These are phyloP conservation scores for Phellinidium pouzarii DNA, from an alignment of 1,284 basidiomycete genomes.

Conservation along the genomic window DNA sequence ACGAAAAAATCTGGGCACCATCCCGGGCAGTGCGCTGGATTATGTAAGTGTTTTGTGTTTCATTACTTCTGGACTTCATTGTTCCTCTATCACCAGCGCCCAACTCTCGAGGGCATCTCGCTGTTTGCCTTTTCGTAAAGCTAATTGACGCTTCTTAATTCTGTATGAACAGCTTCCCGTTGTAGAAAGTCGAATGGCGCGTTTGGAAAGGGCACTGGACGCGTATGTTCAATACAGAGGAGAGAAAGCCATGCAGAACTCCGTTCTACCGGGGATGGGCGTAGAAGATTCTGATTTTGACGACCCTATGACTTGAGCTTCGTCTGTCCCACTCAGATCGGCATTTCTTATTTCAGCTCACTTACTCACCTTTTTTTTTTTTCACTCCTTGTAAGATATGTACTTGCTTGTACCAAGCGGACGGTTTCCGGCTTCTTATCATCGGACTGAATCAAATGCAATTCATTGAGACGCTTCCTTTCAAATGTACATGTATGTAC, in stretches of 20 bases:
- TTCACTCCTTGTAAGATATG: no score
- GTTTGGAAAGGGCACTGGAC: slow-evolving; percentile 21
- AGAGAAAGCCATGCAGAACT: slow-evolving; percentile 18
- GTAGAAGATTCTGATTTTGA: not conserved
- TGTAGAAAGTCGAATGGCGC: slow-evolving; percentile 19
- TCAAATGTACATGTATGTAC: no score
- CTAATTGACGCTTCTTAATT: not conserved
- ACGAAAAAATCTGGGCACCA: slow-evolving; percentile 19
- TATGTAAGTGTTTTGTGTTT: slow-evolving; percentile 16
- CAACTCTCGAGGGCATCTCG: not conserved
- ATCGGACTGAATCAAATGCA: no score
- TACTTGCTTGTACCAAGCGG: no score
- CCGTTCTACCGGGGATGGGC: slow-evolving; percentile 16
- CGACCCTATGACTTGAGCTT: no score
- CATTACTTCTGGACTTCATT: not conserved
- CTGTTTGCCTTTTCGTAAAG: not conserved
- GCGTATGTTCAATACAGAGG: slow-evolving; percentile 18
- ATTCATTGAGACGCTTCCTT: no score
- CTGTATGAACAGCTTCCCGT: slow-evolving; percentile 18
- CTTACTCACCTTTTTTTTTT: no score
- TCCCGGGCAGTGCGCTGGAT: slow-evolving; percentile 20
- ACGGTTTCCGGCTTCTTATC: no score
- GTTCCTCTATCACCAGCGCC: not conserved
- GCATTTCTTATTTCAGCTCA: no score
- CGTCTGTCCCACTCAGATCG: no score